A percentile compares a stretch with the other conserved stretches of the same genome.
Evolutionary conservation across 1,284 basidiomycete species (phyloP).

Genomic region (Tylopilus sp.): DNA sequence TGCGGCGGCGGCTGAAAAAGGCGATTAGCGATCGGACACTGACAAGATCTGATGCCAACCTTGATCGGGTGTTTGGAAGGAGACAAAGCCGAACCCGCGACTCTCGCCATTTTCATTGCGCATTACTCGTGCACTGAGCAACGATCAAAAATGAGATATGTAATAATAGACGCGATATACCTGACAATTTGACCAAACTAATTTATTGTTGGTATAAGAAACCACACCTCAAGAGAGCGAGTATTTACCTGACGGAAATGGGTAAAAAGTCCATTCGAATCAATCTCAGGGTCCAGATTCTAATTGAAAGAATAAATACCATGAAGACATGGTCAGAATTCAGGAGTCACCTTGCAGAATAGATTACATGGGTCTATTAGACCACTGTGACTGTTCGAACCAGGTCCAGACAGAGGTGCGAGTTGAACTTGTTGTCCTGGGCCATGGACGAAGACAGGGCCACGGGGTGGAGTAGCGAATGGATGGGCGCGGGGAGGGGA

Average conservation of each 20-base stretch:
- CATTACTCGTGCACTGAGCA: conserved; percentile 85
- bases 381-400: conserved; percentile 77
- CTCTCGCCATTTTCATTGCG: conserved; percentile 81
- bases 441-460: conserved; percentile 68
- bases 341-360: conserved; percentile 73
- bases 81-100: conserved; percentile 95
- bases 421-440: conserved; percentile 88
- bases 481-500: conserved; percentile 56
- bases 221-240: conserved; percentile 5
- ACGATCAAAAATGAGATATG: conserved; percentile 3
- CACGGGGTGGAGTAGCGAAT: conserved; percentile 37
- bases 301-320: conserved; percentile 33
- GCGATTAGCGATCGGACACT: background rate
- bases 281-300: conserved; percentile 84
- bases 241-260: conserved; percentile 73
- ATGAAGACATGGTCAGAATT: conserved; percentile 8
- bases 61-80: conserved; percentile 80
- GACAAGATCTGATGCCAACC: conserved; percentile 44
- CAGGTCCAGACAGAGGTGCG: conserved; percentile 69
- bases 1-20: conserved; percentile 58
- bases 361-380: conserved; percentile 90
- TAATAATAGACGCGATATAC: conserved; percentile 40
- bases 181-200: conserved; percentile 86
- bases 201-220: conserved; percentile 15
- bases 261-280: conserved; percentile 77